Evolutionary conservation across 805 yeast species (phyloP), one percentile per base, ranked within the genome.

Genomic region (Wickerhamiella sergipiensis): DNA sequence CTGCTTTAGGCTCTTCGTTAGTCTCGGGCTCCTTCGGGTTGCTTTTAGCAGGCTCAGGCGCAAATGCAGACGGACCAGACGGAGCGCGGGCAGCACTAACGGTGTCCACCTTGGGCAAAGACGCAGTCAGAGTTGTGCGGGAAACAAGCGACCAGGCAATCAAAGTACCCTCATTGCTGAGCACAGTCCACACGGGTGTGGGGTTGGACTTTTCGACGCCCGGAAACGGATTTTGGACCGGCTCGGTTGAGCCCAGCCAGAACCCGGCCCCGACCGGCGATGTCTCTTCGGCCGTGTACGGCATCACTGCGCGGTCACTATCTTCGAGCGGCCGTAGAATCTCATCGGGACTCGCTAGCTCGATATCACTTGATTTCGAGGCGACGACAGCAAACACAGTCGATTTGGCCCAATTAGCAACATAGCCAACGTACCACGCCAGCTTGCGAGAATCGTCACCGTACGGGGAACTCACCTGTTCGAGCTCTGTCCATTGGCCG

Each of bases 101-200:
- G 15, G 24, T 15, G 47, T 15, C 22, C 38, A 33, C 2, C 24
- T 44, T 19, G 10, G 36, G 40, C 19, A 36, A 9, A 18, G 19
- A 17, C 3, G 31, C 40, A 13, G 26, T 31, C 12, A 51, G 45
- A 8, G 56, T 55, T 3, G 47, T 50, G 5, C 47, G 49, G 15
- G 48, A 40, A 8, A 51, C 56, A 9, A 60, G 38, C 21, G 46
- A 18, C 61, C 61, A 58, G 15, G 55, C 61, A 1, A 56, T 43
- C 2, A 59, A 8, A 2, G 50, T 21, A 3, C 64, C 63, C 42
- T 50, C 55, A 31, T 58, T 58, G 6, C 58, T 54, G 17, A 59
- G 48, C 1, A 57, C 47, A 21, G 56, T 51, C 52, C 53, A 44
- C 1, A 59, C 18, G 1, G 64, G 63, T 24, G 52, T 7, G 2